phyloP scores from a whole-genome alignment of 2,329 filamentous ascomycete species.

The Diaporthe nobilis region DNA sequence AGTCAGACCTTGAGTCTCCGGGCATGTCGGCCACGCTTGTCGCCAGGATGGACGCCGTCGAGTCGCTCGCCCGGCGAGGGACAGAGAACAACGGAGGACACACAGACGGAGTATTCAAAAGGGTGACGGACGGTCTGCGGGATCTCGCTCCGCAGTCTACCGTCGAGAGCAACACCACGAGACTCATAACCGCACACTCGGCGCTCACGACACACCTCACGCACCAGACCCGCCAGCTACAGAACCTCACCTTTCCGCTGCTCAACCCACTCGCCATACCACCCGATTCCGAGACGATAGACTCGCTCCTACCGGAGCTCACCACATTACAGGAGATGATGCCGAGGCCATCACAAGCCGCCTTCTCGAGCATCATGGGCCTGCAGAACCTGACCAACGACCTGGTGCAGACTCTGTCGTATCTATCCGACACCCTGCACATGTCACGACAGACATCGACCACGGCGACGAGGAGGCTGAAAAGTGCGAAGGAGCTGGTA shows the following conservation, averaged over 20 bases:
- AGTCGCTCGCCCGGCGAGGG: conserved; percentile 76
- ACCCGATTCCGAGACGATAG: conserved; percentile 75
- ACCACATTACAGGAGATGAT: conserved; percentile 75
- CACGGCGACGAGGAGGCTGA: conserved; percentile 83
- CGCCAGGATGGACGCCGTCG: conserved; percentile 79
- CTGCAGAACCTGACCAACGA: conserved; percentile 80
- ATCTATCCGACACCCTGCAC: conserved; percentile 91
- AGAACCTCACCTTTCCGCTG: conserved; percentile 79
- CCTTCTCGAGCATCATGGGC: conserved; percentile 75
- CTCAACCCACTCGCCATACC: conserved; percentile 77
- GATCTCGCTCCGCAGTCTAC: conserved; percentile 81
- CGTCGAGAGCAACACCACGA: conserved; percentile 79
- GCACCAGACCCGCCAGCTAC: conserved; percentile 82
- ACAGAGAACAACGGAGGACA: conserved; percentile 76
- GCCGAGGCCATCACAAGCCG: conserved; percentile 73
- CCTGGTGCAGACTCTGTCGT: conserved; percentile 84
- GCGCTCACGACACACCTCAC: conserved; percentile 81
- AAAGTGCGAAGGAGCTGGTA: conserved; percentile 87
- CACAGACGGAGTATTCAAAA: conserved; percentile 75
- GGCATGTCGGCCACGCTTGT: conserved; percentile 77
- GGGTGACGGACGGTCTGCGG: conserved; percentile 77
- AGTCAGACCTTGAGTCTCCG: conserved; percentile 78
- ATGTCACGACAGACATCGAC: conserved; percentile 93
- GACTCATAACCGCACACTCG: conserved; percentile 81
- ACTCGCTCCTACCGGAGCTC: conserved; percentile 78